These are phyloP conservation scores for Chaetomium sp. DNA, from an alignment of 2,329 filamentous ascomycete genomes.

Conservation along the genomic window DNA sequence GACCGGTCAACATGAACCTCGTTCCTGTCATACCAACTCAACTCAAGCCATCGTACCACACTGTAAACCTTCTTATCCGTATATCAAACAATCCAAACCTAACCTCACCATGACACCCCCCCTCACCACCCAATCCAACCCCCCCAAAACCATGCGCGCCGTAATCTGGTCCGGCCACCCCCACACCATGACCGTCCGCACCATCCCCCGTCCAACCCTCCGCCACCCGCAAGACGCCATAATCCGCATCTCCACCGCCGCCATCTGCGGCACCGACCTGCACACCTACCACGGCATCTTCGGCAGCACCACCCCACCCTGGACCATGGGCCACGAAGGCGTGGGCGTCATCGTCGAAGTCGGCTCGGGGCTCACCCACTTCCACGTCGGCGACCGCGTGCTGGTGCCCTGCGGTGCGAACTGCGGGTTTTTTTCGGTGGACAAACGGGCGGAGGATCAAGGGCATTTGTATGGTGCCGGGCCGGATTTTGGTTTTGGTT, in stretches of 20 bases:
- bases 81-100: no score
- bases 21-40: no score
- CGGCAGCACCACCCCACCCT: neutral
- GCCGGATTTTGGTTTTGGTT: neutral
- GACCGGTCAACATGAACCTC: no score
- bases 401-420: neutral
- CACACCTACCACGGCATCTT: constrained; percentile 4
- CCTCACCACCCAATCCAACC: no score
- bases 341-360: constrained; percentile 1
- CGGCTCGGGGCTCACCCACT: neutral
- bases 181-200: neutral
- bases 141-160: neutral
- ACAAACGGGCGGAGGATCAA: neutral
- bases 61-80: no score
- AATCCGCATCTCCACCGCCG: neutral
- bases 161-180: constrained; percentile 3
- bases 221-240: neutral
- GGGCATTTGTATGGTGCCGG: neutral
- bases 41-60: no score
- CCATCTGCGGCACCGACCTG: constrained; percentile 5
- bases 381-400: constrained; percentile 1
- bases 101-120: no score
- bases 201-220: neutral
- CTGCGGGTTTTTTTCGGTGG: neutral
- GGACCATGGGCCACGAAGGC: constrained; percentile 1